Percentiles rank a stretch among this genome's conserved stretches.
These are phyloP conservation scores for Phytophthora vignae DNA, from an alignment of 352 stramenopile genomes.

Conservation along the genomic window DNA sequence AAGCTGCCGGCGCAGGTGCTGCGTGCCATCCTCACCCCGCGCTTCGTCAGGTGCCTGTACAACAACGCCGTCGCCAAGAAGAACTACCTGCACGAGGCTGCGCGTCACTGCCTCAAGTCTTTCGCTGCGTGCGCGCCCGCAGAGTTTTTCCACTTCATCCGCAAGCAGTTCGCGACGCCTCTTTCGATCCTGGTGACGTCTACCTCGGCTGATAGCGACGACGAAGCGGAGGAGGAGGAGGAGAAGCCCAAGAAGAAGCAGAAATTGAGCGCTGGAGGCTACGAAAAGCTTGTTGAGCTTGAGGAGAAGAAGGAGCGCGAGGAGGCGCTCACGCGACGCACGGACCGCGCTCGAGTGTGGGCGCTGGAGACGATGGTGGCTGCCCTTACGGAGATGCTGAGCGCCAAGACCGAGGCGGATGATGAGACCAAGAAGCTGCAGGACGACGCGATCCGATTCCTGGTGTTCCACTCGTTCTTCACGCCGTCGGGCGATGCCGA, in stretches of 20 bases:
- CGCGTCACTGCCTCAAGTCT: constrained; percentile 67
- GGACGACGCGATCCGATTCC: constrained; percentile 62
- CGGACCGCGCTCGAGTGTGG: constrained; percentile 77
- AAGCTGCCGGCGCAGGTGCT: constrained; percentile 58
- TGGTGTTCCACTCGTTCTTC: constrained; percentile 82
- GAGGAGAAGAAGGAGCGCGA: constrained; percentile 85
- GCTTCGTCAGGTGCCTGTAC: constrained; percentile 86
- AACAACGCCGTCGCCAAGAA: constrained; percentile 84
- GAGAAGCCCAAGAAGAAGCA: constrained; percentile 49
- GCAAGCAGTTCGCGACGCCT: constrained; percentile 73
- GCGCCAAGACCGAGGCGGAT: constrained; percentile 27
- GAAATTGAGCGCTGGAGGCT: constrained; percentile 55
- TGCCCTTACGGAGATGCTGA: constrained; percentile 53
- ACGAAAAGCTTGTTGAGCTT: constrained; percentile 74
- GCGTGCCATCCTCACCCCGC: constrained; percentile 72
- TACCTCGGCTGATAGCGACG: constrained; percentile 42
- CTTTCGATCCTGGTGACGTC: constrained; percentile 64
- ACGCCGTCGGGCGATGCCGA: constrained; percentile 27
- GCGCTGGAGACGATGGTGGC: constrained; percentile 70
- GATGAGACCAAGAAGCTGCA: constrained; percentile 34
- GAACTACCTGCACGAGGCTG: constrained; percentile 86
- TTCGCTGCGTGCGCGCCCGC: constrained; percentile 57
- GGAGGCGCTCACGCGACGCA: constrained; percentile 56
- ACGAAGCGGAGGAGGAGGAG: constrained; percentile 46
- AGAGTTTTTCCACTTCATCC: constrained; percentile 81